Conservation (phyloP, 1,139 yeast genomes). For the Hyphopichia fennica region DNA sequence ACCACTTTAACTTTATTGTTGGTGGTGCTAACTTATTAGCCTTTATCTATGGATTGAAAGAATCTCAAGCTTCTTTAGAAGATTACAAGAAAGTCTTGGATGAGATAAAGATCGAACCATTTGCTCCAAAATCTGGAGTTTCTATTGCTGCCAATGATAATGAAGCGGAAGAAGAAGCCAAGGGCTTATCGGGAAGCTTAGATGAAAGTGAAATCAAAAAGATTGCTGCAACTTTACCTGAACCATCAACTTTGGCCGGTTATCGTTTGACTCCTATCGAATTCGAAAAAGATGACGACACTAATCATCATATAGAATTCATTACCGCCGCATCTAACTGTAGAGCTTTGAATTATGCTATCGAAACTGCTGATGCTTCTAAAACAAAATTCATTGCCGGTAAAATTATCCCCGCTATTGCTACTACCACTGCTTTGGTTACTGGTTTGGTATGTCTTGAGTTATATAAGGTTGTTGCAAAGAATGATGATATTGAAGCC, state of each 20-base stretch:
- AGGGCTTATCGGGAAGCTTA: conserved; percentile 44
- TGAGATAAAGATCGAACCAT: conserved; percentile 40
- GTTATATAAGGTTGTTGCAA: conserved; percentile 84
- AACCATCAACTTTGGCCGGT: conserved; percentile 87
- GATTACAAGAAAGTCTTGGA: conserved; percentile 55
- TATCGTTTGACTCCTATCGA: conserved; percentile 84
- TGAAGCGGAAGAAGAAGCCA: conserved; percentile 80
- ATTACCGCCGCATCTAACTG: conserved; percentile 96
- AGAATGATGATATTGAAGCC: conserved; percentile 71
- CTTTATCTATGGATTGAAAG: conserved; percentile 80
- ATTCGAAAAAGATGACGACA: conserved; percentile 96
- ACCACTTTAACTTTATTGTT: conserved; percentile 79
- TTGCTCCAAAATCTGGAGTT: conserved; percentile 72
- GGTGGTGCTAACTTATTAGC: conserved; percentile 92
- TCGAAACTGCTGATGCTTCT: conserved; percentile 73
- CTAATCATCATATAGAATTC: conserved; percentile 94
- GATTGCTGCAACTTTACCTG: conserved; percentile 78
- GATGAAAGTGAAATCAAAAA: conserved; percentile 58
- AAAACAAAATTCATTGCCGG: conserved; percentile 89
- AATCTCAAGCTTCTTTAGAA: conserved; percentile 38
- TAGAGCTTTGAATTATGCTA: conserved; percentile 88
- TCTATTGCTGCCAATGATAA: conserved; percentile 85
- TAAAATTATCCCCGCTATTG: conserved; percentile 96
- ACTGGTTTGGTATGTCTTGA: conserved; percentile 94
- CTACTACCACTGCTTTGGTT: conserved; percentile 95